A percentile compares a stretch with the other conserved stretches of the same genome.
These are phyloP conservation scores for Hyphopichia wangnamkhiaoensis DNA, from an alignment of 1,139 yeast species.

Conservation along the genomic window DNA sequence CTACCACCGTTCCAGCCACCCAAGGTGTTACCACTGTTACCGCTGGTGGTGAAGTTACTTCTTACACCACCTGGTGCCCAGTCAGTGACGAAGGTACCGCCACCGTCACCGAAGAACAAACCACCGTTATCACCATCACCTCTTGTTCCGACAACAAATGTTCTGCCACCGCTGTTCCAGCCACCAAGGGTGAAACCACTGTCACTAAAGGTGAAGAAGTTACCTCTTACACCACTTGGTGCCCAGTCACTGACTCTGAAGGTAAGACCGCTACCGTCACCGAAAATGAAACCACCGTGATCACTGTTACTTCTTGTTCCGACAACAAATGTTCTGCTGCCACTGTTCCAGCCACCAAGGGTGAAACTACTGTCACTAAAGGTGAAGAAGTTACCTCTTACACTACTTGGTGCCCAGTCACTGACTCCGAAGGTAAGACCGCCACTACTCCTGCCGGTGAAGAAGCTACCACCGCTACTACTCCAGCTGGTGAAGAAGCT, in stretches of 20 bases:
- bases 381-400: conserved; percentile 16
- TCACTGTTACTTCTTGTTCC: conserved; percentile 20
- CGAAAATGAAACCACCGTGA: conserved; percentile 7
- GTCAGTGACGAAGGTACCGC: conserved; percentile 22
- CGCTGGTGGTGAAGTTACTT: conserved; percentile 16
- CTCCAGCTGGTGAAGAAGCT: conserved; percentile 42
- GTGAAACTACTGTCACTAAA: conserved; percentile 22
- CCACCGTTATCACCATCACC: conserved; percentile 49
- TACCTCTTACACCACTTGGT: conserved; percentile 36
- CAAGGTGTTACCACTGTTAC: conserved; percentile 22
- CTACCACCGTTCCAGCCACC: conserved; percentile 22
- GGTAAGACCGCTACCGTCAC: conserved; percentile 6
- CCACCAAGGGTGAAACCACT: conserved; percentile 24
- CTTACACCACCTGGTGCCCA: conserved; percentile 26
- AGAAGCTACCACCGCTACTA: conserved; percentile 47
- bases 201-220: conserved; percentile 24
- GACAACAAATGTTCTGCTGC: conserved; percentile 14
- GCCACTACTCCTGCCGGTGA: conserved; percentile 28
- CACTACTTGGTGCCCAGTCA: conserved; percentile 23
- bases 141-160: conserved; percentile 44
- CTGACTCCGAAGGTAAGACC: conserved; percentile 20
- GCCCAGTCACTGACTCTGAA: conserved; percentile 21
- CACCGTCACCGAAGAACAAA: conserved; percentile 24
- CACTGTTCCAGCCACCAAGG: conserved; percentile 18
- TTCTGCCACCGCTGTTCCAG: conserved; percentile 29